Percentiles rank a stretch among this genome's conserved stretches.
phyloP scores from a whole-genome alignment of 176 grass and related monocot genomes.

The Carex parvula region DNA sequence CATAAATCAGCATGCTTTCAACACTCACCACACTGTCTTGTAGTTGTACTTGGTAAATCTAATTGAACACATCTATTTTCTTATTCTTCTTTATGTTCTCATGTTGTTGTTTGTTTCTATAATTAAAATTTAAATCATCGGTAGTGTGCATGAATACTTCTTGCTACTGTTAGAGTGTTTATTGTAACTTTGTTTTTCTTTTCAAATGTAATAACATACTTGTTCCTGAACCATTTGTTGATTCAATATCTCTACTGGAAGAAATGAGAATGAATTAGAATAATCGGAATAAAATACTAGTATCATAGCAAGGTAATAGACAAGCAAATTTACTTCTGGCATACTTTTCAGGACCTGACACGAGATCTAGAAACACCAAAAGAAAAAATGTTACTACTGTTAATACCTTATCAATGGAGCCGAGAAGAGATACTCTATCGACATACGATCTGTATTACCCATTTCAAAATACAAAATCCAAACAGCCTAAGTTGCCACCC shows the following conservation, averaged over 20 bases:
- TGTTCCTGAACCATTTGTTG: neutral
- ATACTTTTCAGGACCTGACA: neutral
- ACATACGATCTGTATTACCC: conserved; percentile 4
- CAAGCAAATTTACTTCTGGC: neutral
- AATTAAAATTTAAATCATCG: neutral
- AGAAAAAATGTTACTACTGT: conserved; percentile 20
- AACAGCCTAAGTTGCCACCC: neutral
- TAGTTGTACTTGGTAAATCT: conserved; percentile 22
- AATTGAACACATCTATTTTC: neutral
- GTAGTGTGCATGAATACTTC: neutral
- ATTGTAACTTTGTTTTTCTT: neutral
- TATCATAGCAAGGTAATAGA: neutral
- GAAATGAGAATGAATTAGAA: neutral
- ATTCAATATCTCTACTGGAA: neutral
- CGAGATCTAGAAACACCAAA: neutral
- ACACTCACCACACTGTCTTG: conserved; percentile 12
- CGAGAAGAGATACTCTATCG: conserved; percentile 5
- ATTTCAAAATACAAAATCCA: conserved; percentile 4
- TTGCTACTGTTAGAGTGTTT: neutral
- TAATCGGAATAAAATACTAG: neutral
- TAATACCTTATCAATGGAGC: conserved; percentile 29
- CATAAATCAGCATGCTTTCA: conserved; percentile 17
- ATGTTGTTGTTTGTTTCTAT: conserved; percentile 7
- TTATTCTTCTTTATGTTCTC: neutral
- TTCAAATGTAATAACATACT: neutral